Evolutionary conservation across 192 early-diverging fungal genomes (phyloP).

Genomic region (Coemansia asiatica): DNA sequence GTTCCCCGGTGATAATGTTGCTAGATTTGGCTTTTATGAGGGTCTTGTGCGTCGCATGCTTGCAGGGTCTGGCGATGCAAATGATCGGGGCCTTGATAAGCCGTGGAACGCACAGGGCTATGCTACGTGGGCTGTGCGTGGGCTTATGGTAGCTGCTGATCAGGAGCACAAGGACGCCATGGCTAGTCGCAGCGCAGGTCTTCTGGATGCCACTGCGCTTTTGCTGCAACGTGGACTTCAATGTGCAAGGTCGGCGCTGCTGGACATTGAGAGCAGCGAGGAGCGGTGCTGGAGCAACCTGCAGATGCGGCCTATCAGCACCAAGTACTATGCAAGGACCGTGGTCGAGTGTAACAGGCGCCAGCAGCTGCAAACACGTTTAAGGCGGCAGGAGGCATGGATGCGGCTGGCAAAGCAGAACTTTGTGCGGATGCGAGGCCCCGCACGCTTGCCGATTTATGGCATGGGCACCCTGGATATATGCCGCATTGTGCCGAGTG

Average conservation of each 20-base stretch:
- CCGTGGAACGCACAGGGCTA: neutral
- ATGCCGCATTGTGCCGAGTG: constrained; percentile 4
- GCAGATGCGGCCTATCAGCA: constrained; percentile 23
- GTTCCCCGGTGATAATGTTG: constrained; percentile 61
- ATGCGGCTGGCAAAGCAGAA: constrained; percentile 26
- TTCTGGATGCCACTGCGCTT: constrained; percentile 23
- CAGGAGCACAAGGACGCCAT: constrained; percentile 3
- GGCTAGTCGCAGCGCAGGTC: constrained; percentile 9
- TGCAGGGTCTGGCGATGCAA: neutral
- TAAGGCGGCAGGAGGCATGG: constrained; percentile 16
- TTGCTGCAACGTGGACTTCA: constrained; percentile 15
- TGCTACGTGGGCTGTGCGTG: constrained; percentile 14
- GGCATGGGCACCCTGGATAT: constrained; percentile 14
- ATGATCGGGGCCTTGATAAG: neutral
- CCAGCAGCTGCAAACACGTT: neutral
- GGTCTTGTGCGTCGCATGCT: constrained; percentile 57
- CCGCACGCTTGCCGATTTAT: constrained; percentile 16
- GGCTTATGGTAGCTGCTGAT: constrained; percentile 11
- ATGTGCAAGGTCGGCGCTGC: constrained; percentile 15
- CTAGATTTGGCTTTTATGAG: constrained; percentile 61
- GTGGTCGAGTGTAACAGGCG: constrained; percentile 5
- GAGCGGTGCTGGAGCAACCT: constrained; percentile 26
- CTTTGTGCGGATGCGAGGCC: constrained; percentile 12
- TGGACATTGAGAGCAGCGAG: constrained; percentile 4
- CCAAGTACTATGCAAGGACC: constrained; percentile 3